A percentile compares a stretch with the other conserved stretches of the same genome.
These are phyloP conservation scores for Trypanosoma melophagium DNA, from an alignment of 208 protist species.

Conservation along the genomic window DNA sequence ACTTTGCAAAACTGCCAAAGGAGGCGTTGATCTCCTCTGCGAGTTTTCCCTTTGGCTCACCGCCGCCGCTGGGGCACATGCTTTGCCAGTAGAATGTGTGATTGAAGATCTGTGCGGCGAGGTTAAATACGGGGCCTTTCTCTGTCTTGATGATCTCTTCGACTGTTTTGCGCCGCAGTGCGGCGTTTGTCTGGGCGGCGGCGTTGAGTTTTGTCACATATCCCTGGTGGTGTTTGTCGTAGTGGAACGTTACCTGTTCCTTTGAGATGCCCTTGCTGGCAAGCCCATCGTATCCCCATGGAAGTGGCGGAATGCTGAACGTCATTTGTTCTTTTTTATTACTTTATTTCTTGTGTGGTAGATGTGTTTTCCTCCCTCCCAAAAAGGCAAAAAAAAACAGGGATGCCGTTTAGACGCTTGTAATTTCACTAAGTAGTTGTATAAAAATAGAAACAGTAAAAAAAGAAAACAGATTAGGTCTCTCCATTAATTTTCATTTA, in stretches of 20 bases:
- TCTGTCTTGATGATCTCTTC: constrained; percentile 81
- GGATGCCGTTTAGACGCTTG: neutral
- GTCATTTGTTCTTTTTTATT: constrained; percentile 35
- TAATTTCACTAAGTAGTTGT: no score
- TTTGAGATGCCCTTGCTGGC: constrained; percentile 82
- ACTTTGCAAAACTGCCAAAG: constrained; percentile 87
- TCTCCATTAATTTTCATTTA: no score
- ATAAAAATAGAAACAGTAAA: no score
- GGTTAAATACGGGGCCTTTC: constrained; percentile 90
- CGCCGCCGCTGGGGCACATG: constrained; percentile 66
- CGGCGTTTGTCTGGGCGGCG: constrained; percentile 58
- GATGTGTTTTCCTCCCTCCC: neutral
- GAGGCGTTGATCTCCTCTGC: constrained; percentile 65
- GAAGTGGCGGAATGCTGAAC: constrained; percentile 76
- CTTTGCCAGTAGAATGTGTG: constrained; percentile 93
- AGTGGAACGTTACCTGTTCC: constrained; percentile 90
- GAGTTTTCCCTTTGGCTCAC: constrained; percentile 59
- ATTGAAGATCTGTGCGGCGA: constrained; percentile 93
- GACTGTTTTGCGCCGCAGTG: constrained; percentile 65
- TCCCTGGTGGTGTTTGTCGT: constrained; percentile 91
- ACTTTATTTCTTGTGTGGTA: neutral
- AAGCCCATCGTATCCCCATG: constrained; percentile 74
- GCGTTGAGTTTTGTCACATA: constrained; percentile 92
- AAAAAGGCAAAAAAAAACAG: neutral
- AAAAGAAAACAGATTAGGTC: no score